A percentile compares a stretch with the other conserved stretches of the same genome.
Evolutionary conservation across 257 asterid species (phyloP).

Genomic region (Gentiana dahurica): DNA sequence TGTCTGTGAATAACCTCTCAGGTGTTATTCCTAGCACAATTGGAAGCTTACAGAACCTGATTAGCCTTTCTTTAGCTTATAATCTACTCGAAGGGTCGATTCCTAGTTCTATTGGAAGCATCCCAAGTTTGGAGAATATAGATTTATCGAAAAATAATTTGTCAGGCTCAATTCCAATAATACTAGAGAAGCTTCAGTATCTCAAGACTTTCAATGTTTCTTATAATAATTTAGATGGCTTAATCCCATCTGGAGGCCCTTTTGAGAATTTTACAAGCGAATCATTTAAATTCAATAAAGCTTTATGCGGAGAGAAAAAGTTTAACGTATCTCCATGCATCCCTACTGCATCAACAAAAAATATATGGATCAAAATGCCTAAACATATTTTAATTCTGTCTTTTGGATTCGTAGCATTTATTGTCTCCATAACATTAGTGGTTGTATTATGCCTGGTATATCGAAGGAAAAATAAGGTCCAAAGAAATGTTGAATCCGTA

Average conservation of each 20-base stretch:
- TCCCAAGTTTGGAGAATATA: slow-evolving; percentile 6
- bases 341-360: not conserved
- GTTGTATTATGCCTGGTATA: not conserved
- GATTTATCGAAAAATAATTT: slow-evolving; percentile 18
- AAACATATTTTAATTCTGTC: no score
- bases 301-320: slow-evolving; percentile 1
- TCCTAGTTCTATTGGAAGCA: slow-evolving; percentile 13
- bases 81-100: slow-evolving; percentile 17
- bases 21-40: not conserved
- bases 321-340: not conserved
- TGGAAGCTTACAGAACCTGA: slow-evolving; percentile 3
- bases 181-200: slow-evolving; percentile 6
- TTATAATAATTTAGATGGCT: slow-evolving; percentile 1
- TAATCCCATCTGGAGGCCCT: slow-evolving; percentile 14
- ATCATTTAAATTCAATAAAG: slow-evolving; percentile 10
- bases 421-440: not conserved
- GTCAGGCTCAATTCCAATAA: slow-evolving; percentile 14
- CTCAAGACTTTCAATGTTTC: slow-evolving; percentile 1
- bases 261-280: slow-evolving; percentile 4
- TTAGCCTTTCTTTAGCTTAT: slow-evolving; percentile 5
- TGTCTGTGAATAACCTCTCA: not conserved
- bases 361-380: not conserved
- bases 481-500: not conserved
- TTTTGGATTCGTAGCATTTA: not conserved
- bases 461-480: not conserved